A percentile compares a stretch with the other conserved stretches of the same genome.
phyloP scores from a whole-genome alignment of 2,329 filamentous ascomycete species.

The Bipolaris cookei region DNA sequence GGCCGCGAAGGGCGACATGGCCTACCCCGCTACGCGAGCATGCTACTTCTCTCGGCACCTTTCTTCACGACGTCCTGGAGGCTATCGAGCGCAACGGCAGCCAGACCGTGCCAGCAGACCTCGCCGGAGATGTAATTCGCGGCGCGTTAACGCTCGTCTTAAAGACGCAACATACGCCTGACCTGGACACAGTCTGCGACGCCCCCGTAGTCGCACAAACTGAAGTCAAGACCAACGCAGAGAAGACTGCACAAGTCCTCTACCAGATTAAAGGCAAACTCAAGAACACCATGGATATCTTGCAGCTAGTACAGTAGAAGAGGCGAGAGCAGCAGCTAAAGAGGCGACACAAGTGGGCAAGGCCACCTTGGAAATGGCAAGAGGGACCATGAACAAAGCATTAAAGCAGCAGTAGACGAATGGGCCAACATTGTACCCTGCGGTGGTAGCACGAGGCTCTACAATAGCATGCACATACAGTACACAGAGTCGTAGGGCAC shows the following conservation, averaged over 20 bases:
- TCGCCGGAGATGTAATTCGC: no score
- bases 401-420: constrained; percentile 6
- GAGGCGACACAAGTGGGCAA: constrained; percentile 18
- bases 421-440: constrained; percentile 17
- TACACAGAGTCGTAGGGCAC: constrained; percentile 20
- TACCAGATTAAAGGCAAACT: no score
- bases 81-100: no score
- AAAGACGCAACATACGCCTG: no score
- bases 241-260: no score
- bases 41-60: constrained; percentile 20
- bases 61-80: constrained; percentile 1
- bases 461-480: constrained; percentile 22
- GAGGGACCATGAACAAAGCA: constrained; percentile 16
- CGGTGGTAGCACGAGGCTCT: constrained; percentile 11
- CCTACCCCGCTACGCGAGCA: constrained; percentile 15
- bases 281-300: no score
- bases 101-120: no score
- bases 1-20: constrained; percentile 1
- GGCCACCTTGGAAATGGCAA: constrained; percentile 13
- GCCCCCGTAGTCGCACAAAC: no score
- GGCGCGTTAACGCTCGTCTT: no score
- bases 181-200: no score
- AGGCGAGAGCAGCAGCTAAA: constrained; percentile 20
- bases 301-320: no score
- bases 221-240: no score